Evolutionary conservation across 495 filamentous ascomycete genomes (phyloP).

Genomic region (Paragyromitra xinjiangensis): DNA sequence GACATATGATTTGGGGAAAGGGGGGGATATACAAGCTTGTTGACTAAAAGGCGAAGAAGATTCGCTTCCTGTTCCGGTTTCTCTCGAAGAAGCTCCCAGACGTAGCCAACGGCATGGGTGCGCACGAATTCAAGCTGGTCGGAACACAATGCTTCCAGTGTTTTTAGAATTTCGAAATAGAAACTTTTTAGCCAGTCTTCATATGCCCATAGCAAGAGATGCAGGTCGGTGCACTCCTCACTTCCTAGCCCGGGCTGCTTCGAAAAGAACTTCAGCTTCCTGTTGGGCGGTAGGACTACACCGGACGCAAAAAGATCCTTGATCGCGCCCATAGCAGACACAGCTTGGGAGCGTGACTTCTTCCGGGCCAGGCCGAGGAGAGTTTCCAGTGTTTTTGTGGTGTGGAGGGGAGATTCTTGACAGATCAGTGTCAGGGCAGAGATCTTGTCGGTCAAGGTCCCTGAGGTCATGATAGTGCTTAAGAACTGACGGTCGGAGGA

Average conservation of each 20-base stretch:
- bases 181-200: slow-evolving; percentile 92
- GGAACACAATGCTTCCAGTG: slow-evolving; percentile 87
- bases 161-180: slow-evolving; percentile 90
- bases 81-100: slow-evolving; percentile 88
- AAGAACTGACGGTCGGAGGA: slow-evolving; percentile 92
- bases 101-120: slow-evolving; percentile 82
- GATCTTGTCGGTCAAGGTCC: slow-evolving; percentile 95
- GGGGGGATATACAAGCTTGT: slow-evolving; percentile 72
- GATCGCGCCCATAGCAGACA: slow-evolving; percentile 87
- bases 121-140: slow-evolving; percentile 94
- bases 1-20: background rate
- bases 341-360: slow-evolving; percentile 88
- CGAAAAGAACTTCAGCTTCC: slow-evolving; percentile 80
- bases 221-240: slow-evolving; percentile 71
- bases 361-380: slow-evolving; percentile 83
- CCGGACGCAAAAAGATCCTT: slow-evolving; percentile 94
- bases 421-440: slow-evolving; percentile 91
- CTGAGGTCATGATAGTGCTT: slow-evolving; percentile 93
- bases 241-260: slow-evolving; percentile 80
- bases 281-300: slow-evolving; percentile 79
- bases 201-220: slow-evolving; percentile 88
- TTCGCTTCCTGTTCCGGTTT: slow-evolving; percentile 99
- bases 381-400: slow-evolving; percentile 83
- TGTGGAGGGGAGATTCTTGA: slow-evolving; percentile 95
- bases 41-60: slow-evolving; percentile 85